Base-by-base conservation (phyloP, 352 stramenopile genomes). In the Paralagenidium karlingii region DNA sequence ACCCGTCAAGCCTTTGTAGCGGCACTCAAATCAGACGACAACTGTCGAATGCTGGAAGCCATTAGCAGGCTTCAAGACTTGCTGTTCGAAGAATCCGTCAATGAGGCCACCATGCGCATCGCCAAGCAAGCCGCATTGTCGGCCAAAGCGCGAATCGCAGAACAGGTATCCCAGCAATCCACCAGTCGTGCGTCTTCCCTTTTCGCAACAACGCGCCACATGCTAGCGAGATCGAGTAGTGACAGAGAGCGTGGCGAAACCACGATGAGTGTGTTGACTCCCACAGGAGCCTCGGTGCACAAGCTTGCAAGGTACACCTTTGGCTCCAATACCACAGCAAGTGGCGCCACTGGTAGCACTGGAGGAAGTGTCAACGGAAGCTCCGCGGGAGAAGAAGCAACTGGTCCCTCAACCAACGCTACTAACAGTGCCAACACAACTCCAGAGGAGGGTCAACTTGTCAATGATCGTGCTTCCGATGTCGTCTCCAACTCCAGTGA, bases 81-180 rank as follows among this genome's bases (percentile, higher is more conserved):
- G 20, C 51, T 87, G 10, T 87, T 90, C 41, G 65, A 68, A 24
- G 69, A 53, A 49, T 81, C 69, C 8, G 58, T 86, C 36, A 79
- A 82, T 39, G 70, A 87, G 38, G 76, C 73, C 2, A 84, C 83
- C 53, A 82, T 90, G 73, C 63, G 70, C 29, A 84, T 90, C 44
- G 76, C 76, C 0, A 73, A 76, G 27, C 68, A 90, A 34, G 76
- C 76, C 19, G 76, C 76, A 7, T 43, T 90, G 28, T 87, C 73
- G 0, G 76, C 76, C 8, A 83, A 87, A 31, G 76, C 70, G 3
- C 79, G 78, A 37, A 90, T 90, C 56, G 76, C 76, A 5, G 70
- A 90, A 31, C 68, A 87, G 32, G 64, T 68, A 20, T 69, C 74
- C 1, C 74, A 84, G 20, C 70, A 85, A 41, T 29, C 15, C 8